A percentile compares a stretch with the other conserved stretches of the same genome.
Conservation (phyloP, 345 rosid genomes). For the Heritiera littoralis region DNA sequence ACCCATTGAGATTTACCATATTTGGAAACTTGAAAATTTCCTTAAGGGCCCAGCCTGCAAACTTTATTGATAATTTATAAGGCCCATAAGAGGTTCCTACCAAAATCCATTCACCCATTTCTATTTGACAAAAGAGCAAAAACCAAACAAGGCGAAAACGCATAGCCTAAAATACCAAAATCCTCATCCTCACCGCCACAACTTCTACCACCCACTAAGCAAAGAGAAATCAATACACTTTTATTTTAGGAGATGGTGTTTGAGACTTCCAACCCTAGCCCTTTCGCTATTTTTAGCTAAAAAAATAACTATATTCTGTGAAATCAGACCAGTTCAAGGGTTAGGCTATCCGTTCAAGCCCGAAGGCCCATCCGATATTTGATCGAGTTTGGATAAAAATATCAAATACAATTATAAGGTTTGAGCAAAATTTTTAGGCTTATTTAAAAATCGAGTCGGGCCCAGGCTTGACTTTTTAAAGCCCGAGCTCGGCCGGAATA, state of each 20-base stretch:
- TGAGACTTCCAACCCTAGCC: background rate
- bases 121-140: background rate
- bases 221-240: constrained; percentile 9
- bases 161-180: constrained; percentile 24
- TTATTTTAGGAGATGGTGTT: background rate
- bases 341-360: too few relatives aligned
- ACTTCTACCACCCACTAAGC: background rate
- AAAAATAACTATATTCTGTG: background rate
- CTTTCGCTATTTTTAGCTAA: background rate
- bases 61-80: background rate
- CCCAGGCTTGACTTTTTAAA: too few relatives aligned
- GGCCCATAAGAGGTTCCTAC: constrained; percentile 14
- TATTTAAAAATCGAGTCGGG: too few relatives aligned
- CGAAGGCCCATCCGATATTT: too few relatives aligned
- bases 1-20: constrained; percentile 5
- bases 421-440: too few relatives aligned
- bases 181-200: background rate
- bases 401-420: too few relatives aligned
- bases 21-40: constrained; percentile 19
- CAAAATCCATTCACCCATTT: constrained; percentile 20
- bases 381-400: too few relatives aligned
- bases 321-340: too few relatives aligned
- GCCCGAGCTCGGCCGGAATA: too few relatives aligned
- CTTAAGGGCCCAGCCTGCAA: background rate
- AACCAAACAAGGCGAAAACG: too few relatives aligned